Evolutionary conservation across 495 filamentous ascomycete species (phyloP), one percentile per base, ranked within the genome.

Genomic region (Penicillium paxilli): DNA sequence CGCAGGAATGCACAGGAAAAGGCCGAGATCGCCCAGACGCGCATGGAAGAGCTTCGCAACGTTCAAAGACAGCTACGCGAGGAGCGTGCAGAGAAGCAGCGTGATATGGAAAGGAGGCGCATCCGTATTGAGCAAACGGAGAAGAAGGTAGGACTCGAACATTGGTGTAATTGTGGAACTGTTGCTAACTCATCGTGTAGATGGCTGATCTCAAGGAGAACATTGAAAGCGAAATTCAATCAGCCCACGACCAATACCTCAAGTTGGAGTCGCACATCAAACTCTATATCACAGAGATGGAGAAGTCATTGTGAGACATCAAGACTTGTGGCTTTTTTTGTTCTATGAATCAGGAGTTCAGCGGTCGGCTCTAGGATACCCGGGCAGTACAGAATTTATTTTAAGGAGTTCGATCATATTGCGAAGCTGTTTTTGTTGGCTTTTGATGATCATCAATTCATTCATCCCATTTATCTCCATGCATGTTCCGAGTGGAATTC

Each of bases 201-300:
- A 98, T 98, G 94, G 85, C 85, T 25, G 94, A 98, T 69, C 79
- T 98, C 40, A 97, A 94, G 60, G 94, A 97, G 68, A 96, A 93
- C 57, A 94, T 98, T 51, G 95, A 98, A 65, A 90, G 84, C 52
- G 94, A 98, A 73, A 87, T 97, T 10, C 88, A 89, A 54, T 79
- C 77, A 16, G 90, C 94, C 2, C 86, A 95, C 51, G 91, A 92
- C 47, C 90, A 98, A 77, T 98, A 94, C 70, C 76, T 95, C 62
- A 96, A 96, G 81, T 84, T 98, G 81, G 93, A 97, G 72, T 86
- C 90, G 22, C 94, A 98, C 71, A 96, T 98, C 66, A 92, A 90
- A 70, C 79, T 96, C 53, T 98, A 98, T 76, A 94, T 98, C 68
- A 96, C 87, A 22, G 92, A 98, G 80, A 96, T 98, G 92, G 95